Evolutionary conservation across 2,329 filamentous ascomycete species (phyloP), one percentile per base, ranked within the genome.

Genomic region (Bipolaris cookei): DNA sequence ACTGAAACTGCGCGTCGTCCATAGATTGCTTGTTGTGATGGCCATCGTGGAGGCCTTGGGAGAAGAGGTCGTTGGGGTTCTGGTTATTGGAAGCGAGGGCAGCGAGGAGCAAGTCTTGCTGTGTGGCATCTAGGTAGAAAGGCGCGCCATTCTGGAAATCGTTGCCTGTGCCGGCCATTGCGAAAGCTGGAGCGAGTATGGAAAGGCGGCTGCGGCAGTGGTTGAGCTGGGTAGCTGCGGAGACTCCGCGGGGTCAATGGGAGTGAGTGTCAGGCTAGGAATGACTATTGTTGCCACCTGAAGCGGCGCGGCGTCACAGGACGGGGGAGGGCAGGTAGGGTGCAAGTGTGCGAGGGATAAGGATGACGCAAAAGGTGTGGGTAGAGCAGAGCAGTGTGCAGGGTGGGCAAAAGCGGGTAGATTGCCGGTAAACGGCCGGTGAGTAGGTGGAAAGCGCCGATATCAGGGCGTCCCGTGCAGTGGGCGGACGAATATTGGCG

Each of bases 31-130:
- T 65, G 32, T 48, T 34, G 30, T 37, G 30, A 32, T 44, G 39
- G 16, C 57, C 59, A 54, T 51, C 55, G 42, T 69, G 62, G 3
- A 68, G 32, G 41, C 59, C 61, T 2, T 65, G 28, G 3, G 69
- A 63, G 52, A 71, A 73, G 18, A 76, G 57, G 42, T 71, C 65
- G 49, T 69, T 67, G 11, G 67, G 64, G 50, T 69, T 68, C 58
- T 73, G 74, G 62, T 74, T 80, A 72, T 79, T 79, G 23, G 81
- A 81, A 34, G 75, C 76, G 54, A 83, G 71, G 14, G 80, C 80
- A 38, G 80, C 80, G 14, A 81, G 69, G 13, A 83, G 75, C 8
- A 82, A 75, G 60, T 81, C 76, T 66, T 81, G 79, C 63, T 83
- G 79, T 42, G 76, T 77, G 34, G 75, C 69, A 45, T 80, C 78